phyloP scores from a whole-genome alignment of 306 rosid species.

The Gillenia trifoliata region DNA sequence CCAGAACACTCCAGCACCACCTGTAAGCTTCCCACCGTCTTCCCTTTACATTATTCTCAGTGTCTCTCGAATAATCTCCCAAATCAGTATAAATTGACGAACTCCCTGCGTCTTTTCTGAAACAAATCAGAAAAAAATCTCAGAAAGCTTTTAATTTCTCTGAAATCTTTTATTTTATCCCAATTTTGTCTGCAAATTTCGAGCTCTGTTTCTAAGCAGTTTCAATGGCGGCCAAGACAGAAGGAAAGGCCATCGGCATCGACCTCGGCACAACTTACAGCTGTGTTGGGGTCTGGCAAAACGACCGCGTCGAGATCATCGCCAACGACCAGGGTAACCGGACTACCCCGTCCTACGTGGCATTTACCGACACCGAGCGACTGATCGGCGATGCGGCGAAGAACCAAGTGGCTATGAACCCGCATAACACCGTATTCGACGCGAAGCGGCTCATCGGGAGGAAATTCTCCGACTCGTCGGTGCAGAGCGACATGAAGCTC shows the following conservation, averaged over 20 bases:
- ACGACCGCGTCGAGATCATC: constrained; percentile 83
- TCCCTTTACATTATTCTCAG: neutral
- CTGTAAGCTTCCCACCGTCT: neutral
- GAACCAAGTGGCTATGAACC: constrained; percentile 89
- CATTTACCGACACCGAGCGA: constrained; percentile 82
- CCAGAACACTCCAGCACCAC: constrained; percentile 34
- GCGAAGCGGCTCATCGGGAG: constrained; percentile 83
- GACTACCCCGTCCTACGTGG: constrained; percentile 84
- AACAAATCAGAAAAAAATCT: neutral
- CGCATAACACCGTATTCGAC: constrained; percentile 70
- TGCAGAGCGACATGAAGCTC: constrained; percentile 72
- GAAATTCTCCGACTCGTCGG: constrained; percentile 47
- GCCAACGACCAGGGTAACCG: constrained; percentile 89
- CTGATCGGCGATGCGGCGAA: constrained; percentile 84
- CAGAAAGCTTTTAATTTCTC: neutral
- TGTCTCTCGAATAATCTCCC: constrained; percentile 10
- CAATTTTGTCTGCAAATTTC: neutral
- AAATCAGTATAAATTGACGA: neutral
- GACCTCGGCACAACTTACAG: constrained; percentile 91
- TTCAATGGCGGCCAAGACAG: constrained; percentile 50
- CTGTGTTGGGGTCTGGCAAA: constrained; percentile 78
- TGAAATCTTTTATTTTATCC: neutral
- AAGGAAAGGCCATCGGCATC: constrained; percentile 85
- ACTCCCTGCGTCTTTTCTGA: neutral
- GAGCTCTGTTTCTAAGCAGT: neutral